A percentile compares a stretch with the other conserved stretches of the same genome.
Evolutionary conservation across 306 rosid species (phyloP).

Genomic region (Ormosia emarginata): DNA sequence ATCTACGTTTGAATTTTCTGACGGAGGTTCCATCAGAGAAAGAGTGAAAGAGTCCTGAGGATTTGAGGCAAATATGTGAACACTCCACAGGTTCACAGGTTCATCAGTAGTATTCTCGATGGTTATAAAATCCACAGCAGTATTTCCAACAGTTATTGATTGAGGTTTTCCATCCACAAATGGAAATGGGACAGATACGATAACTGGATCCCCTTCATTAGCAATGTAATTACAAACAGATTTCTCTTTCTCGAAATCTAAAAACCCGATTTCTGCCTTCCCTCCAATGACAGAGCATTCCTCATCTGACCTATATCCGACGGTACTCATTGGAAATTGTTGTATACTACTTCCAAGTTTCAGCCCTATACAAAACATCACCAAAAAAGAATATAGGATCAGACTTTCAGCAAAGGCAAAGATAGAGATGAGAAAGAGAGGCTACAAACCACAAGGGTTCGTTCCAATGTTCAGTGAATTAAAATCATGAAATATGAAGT

Average conservation of each 20-base stretch:
- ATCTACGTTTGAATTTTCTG: constrained; percentile 34
- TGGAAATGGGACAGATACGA: constrained; percentile 72
- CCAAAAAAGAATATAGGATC: background rate
- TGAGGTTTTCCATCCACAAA: constrained; percentile 63
- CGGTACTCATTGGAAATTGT: constrained; percentile 49
- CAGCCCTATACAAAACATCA: constrained; percentile 28
- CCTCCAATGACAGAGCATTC: constrained; percentile 76
- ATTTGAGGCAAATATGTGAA: constrained; percentile 70
- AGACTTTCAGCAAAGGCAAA: background rate
- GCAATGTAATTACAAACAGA: constrained; percentile 65
- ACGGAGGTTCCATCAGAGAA: constrained; percentile 77
- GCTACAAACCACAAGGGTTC: background rate
- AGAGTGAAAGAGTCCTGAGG: constrained; percentile 74
- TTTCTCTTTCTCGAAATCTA: constrained; percentile 76
- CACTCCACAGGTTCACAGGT: constrained; percentile 72
- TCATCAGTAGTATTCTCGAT: constrained; percentile 64
- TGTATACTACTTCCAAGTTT: constrained; percentile 24
- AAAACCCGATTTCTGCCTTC: constrained; percentile 71
- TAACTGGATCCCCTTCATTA: constrained; percentile 45
- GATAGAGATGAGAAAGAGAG: background rate
- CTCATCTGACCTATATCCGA: constrained; percentile 50
- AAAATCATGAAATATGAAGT: background rate
- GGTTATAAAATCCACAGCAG: constrained; percentile 52
- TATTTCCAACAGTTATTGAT: constrained; percentile 53
- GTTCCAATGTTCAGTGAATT: background rate